Percentiles rank a stretch among this genome's conserved stretches.
These are phyloP conservation scores for Pythium rhizo-oryzae DNA, from an alignment of 352 stramenopile genomes.

Conservation along the genomic window DNA sequence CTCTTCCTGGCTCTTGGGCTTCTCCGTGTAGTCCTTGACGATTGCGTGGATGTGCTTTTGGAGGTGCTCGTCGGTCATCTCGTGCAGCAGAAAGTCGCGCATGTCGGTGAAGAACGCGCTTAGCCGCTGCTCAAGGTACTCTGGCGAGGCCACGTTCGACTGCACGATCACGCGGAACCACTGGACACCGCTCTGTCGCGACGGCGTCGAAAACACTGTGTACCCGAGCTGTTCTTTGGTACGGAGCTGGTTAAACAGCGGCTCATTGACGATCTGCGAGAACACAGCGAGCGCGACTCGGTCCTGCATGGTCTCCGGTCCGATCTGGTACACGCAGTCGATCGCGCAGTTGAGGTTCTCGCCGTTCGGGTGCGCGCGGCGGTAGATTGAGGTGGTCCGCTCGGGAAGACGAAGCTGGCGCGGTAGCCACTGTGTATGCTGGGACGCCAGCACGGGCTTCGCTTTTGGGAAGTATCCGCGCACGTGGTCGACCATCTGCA, in stretches of 20 bases:
- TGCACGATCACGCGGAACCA: conserved; percentile 85
- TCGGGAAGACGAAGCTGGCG: conserved; percentile 35
- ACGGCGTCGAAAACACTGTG: conserved; percentile 72
- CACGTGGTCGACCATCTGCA: conserved; percentile 34
- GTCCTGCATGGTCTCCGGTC: conserved; percentile 46
- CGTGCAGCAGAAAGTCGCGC: conserved; percentile 33
- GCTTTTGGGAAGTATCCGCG: conserved; percentile 22
- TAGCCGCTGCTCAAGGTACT: conserved; percentile 69
- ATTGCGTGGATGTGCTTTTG: conserved; percentile 68
- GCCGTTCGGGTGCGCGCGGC: conserved; percentile 40
- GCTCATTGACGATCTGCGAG: conserved; percentile 87
- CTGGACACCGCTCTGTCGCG: conserved; percentile 46
- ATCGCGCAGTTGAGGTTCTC: conserved; percentile 79
- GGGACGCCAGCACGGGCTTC: conserved; percentile 40
- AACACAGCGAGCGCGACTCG: conserved; percentile 64
- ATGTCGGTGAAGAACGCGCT: conserved; percentile 61
- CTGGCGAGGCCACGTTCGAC: conserved; percentile 67
- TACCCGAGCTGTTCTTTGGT: conserved; percentile 93
- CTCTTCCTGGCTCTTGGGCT: conserved; percentile 70
- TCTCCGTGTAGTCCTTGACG: conserved; percentile 65
- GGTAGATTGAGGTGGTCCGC: conserved; percentile 36
- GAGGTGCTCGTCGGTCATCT: conserved; percentile 35
- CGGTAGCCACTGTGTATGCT: conserved; percentile 31
- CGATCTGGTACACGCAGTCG: conserved; percentile 72
- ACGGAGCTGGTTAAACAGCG: conserved; percentile 91